Evolutionary conservation across 2,329 filamentous ascomycete genomes (phyloP).

Genomic region (Neurospora crassa): DNA sequence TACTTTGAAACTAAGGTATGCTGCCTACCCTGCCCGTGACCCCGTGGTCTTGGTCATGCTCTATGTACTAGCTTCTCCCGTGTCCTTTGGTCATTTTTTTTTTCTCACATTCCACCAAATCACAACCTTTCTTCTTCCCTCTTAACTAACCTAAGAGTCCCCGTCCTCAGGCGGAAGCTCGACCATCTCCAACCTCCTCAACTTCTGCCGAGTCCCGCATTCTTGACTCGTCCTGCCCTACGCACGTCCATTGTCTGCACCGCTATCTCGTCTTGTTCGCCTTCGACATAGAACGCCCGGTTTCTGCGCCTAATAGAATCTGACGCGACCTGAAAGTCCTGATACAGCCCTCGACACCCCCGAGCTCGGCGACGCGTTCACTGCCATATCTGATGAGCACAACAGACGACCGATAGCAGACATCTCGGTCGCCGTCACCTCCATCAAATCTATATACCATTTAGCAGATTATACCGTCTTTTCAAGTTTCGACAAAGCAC

Average conservation of each 20-base stretch:
- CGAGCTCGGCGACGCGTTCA: neutral
- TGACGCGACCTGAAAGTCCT: neutral
- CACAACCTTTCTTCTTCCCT: neutral
- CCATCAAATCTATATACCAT: neutral
- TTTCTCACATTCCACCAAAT: neutral
- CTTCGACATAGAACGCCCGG: neutral
- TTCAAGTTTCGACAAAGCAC: neutral
- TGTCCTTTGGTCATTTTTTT: neutral
- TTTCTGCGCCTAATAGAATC: neutral
- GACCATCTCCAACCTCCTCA: neutral
- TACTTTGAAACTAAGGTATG: neutral
- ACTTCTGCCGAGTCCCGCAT: neutral
- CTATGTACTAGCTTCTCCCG: neutral
- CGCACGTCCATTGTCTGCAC: neutral
- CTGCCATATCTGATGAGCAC: conserved; percentile 2
- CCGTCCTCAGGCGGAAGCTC: neutral
- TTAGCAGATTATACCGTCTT: neutral
- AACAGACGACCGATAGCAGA: conserved; percentile 8
- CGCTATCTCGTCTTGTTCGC: neutral
- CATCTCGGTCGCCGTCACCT: neutral
- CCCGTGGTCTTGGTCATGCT: neutral
- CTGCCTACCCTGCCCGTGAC: neutral
- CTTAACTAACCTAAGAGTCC: neutral
- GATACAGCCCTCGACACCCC: neutral
- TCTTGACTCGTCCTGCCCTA: neutral